phyloP scores from a whole-genome alignment of 345 rosid species.

The Garcia nutans region DNA sequence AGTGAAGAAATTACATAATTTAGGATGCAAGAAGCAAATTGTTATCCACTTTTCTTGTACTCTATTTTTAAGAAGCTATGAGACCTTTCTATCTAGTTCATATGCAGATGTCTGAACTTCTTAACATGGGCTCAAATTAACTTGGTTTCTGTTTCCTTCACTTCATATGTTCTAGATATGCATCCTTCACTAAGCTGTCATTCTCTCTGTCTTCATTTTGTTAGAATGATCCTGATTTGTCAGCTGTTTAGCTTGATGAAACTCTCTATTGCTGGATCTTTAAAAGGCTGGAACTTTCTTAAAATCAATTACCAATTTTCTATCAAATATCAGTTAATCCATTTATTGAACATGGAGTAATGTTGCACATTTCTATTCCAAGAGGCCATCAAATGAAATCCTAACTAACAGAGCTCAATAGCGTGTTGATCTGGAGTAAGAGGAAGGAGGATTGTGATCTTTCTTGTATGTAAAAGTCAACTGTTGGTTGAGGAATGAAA shows the following conservation, averaged over 20 bases:
- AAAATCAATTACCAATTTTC: not conserved
- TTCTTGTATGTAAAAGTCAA: not conserved
- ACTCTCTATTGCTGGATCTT: not conserved
- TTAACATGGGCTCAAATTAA: not conserved
- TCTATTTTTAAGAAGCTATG: not conserved
- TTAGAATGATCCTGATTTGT: not conserved
- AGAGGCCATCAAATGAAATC: not conserved
- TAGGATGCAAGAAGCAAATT: not conserved
- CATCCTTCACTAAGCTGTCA: not conserved
- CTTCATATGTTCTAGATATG: not conserved
- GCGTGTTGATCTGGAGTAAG: not conserved
- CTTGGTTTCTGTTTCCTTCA: not conserved
- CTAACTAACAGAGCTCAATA: not conserved
- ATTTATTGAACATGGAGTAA: not conserved
- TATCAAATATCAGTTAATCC: not conserved
- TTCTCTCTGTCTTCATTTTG: not conserved
- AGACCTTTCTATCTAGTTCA: not conserved
- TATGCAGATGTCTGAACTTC: not conserved
- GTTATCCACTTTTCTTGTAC: not conserved
- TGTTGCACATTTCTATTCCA: not conserved
- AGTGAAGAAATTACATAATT: not conserved
- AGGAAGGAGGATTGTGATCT: not conserved
- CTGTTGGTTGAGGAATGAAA: not conserved
- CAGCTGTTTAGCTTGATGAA: not conserved
- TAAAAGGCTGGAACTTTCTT: not conserved